Conservation (phyloP, 2,329 filamentous ascomycete genomes). For the Ophiostoma montium region DNA sequence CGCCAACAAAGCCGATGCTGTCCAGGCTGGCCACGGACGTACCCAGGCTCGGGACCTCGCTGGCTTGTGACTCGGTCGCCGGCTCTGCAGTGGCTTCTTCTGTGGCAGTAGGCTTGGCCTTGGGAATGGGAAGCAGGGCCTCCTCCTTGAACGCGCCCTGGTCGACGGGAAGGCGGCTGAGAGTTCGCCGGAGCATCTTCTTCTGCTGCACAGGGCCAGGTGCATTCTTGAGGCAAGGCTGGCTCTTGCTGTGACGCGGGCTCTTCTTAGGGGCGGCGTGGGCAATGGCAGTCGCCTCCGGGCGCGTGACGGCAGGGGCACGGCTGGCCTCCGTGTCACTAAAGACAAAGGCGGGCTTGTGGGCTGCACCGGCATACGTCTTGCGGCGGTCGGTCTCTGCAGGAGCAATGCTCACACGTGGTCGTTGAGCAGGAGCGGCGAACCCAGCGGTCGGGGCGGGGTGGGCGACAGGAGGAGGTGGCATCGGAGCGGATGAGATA, state of each 20-base stretch:
- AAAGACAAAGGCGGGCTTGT: constrained; percentile 1
- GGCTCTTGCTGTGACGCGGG: constrained; percentile 37
- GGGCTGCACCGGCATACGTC: background rate
- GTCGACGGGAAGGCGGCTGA: constrained; percentile 12
- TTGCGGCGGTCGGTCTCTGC: constrained; percentile 1
- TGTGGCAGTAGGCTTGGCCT: background rate
- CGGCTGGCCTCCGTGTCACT: background rate
- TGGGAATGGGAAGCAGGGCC: constrained; percentile 2
- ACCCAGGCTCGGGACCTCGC: too few relatives aligned
- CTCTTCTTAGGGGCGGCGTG: constrained; percentile 14
- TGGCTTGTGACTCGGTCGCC: background rate
- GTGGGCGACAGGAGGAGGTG: constrained; percentile 11
- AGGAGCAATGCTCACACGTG: constrained; percentile 1
- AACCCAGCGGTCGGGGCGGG: background rate
- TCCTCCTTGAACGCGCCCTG: constrained; percentile 2
- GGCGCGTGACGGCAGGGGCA: background rate
- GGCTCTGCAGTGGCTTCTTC: background rate
- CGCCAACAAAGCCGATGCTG: constrained; percentile 19
- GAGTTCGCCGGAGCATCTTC: constrained; percentile 10
- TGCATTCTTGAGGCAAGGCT: constrained; percentile 32
- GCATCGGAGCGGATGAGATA: constrained; percentile 10
- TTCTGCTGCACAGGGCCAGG: constrained; percentile 6
- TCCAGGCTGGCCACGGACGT: background rate
- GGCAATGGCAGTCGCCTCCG: background rate
- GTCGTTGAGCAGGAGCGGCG: constrained; percentile 11